A percentile compares a stretch with the other conserved stretches of the same genome.
Evolutionary conservation across 2,329 filamentous ascomycete genomes (phyloP).

Genomic region (Fusarium pseudocircinatum): DNA sequence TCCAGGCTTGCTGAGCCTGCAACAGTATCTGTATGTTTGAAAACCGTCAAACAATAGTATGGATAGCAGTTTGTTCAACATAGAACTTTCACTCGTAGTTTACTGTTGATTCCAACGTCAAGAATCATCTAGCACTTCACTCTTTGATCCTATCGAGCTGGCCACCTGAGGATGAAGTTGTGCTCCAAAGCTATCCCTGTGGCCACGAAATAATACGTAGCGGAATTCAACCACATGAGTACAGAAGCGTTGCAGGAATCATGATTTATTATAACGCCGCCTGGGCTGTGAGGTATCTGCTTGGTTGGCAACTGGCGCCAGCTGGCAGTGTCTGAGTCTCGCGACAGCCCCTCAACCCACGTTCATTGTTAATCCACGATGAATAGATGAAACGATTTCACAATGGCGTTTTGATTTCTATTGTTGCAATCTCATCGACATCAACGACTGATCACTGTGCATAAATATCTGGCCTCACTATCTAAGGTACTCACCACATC

Average conservation of each 20-base stretch:
- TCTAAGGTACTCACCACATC: background rate
- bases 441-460: background rate
- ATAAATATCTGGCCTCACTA: background rate
- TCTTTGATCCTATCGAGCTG: background rate
- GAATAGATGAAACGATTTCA: background rate
- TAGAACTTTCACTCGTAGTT: background rate
- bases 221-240: background rate
- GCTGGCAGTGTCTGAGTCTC: background rate
- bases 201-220: background rate
- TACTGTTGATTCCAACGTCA: background rate
- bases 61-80: background rate
- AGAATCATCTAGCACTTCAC: background rate
- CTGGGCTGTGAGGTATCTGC: background rate
- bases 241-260: background rate
- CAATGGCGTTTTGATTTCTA: background rate
- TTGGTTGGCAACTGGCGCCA: slow-evolving; percentile 8
- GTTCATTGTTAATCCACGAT: background rate
- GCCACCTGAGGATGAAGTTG: background rate
- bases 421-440: background rate
- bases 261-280: background rate
- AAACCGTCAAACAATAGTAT: background rate
- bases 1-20: background rate
- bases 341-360: background rate
- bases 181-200: no score
- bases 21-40: background rate